A percentile compares a stretch with the other conserved stretches of the same genome.
Evolutionary conservation across 2,329 filamentous ascomycete genomes (phyloP).

Genomic region (Penicillium sp.): DNA sequence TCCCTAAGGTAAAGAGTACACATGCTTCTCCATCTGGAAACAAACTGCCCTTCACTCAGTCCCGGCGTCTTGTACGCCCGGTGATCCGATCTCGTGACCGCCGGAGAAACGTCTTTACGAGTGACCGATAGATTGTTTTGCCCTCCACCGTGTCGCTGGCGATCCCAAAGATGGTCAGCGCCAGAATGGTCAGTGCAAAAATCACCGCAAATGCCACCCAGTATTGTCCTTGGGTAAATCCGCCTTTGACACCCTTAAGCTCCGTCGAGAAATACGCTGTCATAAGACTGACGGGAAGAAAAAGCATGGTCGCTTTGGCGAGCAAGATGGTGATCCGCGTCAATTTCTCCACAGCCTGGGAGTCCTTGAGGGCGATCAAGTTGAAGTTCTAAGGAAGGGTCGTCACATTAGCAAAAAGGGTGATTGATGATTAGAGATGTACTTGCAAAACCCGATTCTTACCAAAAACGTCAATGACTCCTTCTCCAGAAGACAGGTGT

Average conservation of each 20-base stretch:
- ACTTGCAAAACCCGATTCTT: conserved; percentile 24
- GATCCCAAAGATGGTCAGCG: conserved; percentile 60
- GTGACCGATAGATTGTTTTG: conserved; percentile 53
- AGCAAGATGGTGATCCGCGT: conserved; percentile 72
- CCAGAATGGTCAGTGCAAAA: conserved; percentile 59
- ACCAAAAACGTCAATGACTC: conserved; percentile 69
- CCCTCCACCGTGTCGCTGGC: conserved; percentile 61
- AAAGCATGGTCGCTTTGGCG: conserved; percentile 74
- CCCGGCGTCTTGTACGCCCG: conserved; percentile 6
- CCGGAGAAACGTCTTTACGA: conserved; percentile 40
- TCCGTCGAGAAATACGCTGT: conserved; percentile 73
- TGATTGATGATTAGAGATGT: too few species aligned
- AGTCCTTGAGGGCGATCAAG: conserved; percentile 74
- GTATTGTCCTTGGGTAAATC: conserved; percentile 65
- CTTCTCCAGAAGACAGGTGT: conserved; percentile 68
- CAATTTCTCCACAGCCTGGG: conserved; percentile 69
- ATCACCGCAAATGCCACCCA: conserved; percentile 70
- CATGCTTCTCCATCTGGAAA: background rate
- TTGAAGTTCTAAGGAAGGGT: conserved; percentile 66
- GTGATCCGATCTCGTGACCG: conserved; percentile 34
- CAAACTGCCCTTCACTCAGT: too few species aligned
- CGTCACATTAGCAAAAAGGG: background rate
- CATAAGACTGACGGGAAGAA: conserved; percentile 74
- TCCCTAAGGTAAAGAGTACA: background rate
- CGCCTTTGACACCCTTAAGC: conserved; percentile 57